Evolutionary conservation across 805 yeast species (phyloP).

Genomic region (Kazachstania bromeliacearum): DNA sequence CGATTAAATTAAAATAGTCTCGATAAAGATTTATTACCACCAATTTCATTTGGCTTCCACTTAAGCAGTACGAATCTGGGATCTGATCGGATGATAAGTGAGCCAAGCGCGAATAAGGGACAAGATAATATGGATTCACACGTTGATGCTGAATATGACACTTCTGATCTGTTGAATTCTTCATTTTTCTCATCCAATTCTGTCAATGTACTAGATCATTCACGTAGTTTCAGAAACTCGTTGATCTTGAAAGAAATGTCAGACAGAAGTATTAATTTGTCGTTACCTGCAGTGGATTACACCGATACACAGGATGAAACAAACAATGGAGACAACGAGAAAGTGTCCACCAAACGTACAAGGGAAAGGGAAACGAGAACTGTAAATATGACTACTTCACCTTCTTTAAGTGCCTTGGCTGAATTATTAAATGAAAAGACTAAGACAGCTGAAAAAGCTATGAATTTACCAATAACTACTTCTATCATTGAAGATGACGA

Average conservation of each 20-base stretch:
- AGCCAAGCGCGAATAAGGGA: conserved; percentile 2
- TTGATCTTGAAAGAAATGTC: conserved; percentile 22
- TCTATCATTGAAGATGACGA: conserved; percentile 17
- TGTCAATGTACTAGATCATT: conserved; percentile 25
- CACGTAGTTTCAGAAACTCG: conserved; percentile 27
- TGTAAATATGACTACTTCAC: conserved; percentile 34
- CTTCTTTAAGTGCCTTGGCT: conserved; percentile 36
- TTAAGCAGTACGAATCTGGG: too few species aligned
- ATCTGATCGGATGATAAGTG: too few species aligned
- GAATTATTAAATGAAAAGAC: conserved; percentile 32
- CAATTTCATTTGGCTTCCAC: too few species aligned
- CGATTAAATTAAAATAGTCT: too few species aligned
- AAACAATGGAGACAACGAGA: background rate
- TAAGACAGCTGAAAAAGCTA: conserved; percentile 22
- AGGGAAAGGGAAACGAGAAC: conserved; percentile 14
- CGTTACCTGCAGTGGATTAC: background rate
- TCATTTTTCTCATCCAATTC: conserved; percentile 25
- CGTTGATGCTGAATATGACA: conserved; percentile 6
- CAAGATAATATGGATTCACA: background rate
- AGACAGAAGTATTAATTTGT: conserved; percentile 4
- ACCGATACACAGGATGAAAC: background rate
- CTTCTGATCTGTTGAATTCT: conserved; percentile 16
- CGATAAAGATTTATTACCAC: too few species aligned
- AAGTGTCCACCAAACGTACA: background rate
- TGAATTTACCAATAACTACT: conserved; percentile 10